Percentiles rank a stretch among this genome's conserved stretches.
These are phyloP conservation scores for Trypanosoma conorhini DNA, from an alignment of 208 protist species.

Conservation along the genomic window DNA sequence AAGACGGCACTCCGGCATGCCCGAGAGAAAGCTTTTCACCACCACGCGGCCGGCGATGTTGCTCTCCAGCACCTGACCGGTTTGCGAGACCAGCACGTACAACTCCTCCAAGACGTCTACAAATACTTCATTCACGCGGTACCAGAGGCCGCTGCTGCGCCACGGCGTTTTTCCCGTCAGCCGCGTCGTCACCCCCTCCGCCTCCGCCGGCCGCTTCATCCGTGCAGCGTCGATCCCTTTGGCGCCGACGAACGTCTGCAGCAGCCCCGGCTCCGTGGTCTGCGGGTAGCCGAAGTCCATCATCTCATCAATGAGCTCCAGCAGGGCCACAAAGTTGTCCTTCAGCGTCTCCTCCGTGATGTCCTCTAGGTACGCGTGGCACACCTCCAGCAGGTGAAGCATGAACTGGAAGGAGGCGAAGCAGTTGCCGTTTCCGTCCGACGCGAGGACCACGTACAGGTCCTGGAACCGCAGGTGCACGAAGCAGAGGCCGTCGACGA, in stretches of 20 bases:
- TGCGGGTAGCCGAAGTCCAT: constrained; percentile 99
- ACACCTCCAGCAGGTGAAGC: constrained; percentile 82
- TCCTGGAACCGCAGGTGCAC: constrained; percentile 91
- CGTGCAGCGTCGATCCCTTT: constrained; percentile 56
- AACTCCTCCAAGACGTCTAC: constrained; percentile 98
- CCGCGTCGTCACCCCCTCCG: constrained; percentile 73
- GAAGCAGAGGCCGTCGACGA: constrained; percentile 86
- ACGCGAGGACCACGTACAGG: constrained; percentile 94
- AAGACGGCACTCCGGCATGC: constrained; percentile 99
- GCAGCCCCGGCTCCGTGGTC: constrained; percentile 80
- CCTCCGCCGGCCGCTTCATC: constrained; percentile 42
- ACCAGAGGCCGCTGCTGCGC: constrained; percentile 93
- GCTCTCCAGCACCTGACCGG: constrained; percentile 91
- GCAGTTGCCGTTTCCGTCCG: constrained; percentile 93
- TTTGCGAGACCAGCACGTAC: constrained; percentile 94
- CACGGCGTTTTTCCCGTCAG: constrained; percentile 93
- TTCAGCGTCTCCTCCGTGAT: constrained; percentile 94
- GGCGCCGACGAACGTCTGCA: constrained; percentile 93
- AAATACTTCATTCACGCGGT: constrained; percentile 98
- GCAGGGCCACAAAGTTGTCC: constrained; percentile 97
- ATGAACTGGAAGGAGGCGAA: constrained; percentile 82
- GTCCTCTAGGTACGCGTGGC: constrained; percentile 92
- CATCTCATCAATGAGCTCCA: constrained; percentile 98
- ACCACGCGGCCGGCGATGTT: constrained; percentile 94
- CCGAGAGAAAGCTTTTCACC: constrained; percentile 97